phyloP scores from a whole-genome alignment of 2,329 filamentous ascomycete genomes.

The Calonectria henricotiae region DNA sequence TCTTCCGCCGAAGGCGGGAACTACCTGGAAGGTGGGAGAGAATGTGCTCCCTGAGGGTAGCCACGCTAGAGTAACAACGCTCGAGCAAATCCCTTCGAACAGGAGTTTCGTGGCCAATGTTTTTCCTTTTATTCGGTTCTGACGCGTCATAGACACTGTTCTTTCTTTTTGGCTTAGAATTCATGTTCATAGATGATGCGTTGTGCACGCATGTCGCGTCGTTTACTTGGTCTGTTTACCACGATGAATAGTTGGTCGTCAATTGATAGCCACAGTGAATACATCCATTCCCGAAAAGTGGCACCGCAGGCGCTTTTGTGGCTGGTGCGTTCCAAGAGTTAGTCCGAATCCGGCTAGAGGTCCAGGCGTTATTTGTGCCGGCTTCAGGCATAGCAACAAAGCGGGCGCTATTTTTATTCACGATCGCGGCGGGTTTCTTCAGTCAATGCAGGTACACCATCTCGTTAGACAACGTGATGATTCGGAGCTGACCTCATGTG shows the following conservation, averaged over 20 bases:
- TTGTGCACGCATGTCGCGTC: slow-evolving; percentile 38
- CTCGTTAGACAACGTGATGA: slow-evolving; percentile 34
- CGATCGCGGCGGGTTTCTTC: slow-evolving; percentile 32
- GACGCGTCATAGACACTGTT: slow-evolving; percentile 47
- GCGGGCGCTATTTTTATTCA: slow-evolving; percentile 39
- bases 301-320: slow-evolving; percentile 34
- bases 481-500: slow-evolving; percentile 34
- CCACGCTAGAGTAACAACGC: slow-evolving; percentile 77
- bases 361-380: slow-evolving; percentile 22
- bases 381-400: slow-evolving; percentile 39
- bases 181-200: slow-evolving; percentile 46
- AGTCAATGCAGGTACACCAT: slow-evolving; percentile 36
- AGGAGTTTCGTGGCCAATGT: slow-evolving; percentile 39
- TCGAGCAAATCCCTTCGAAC: slow-evolving; percentile 76
- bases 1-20: slow-evolving; percentile 76
- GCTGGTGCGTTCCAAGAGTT: slow-evolving; percentile 30
- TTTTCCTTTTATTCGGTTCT: slow-evolving; percentile 37
- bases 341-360: slow-evolving; percentile 16
- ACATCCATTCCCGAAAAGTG: slow-evolving; percentile 31
- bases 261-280: slow-evolving; percentile 25
- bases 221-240: not conserved
- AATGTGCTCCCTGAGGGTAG: slow-evolving; percentile 81
- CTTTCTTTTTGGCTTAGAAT: slow-evolving; percentile 52
- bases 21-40: slow-evolving; percentile 76
- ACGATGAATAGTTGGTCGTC: not conserved